Conservation (phyloP, 2,329 filamentous ascomycete species). For the Fusarium verrucosum region DNA sequence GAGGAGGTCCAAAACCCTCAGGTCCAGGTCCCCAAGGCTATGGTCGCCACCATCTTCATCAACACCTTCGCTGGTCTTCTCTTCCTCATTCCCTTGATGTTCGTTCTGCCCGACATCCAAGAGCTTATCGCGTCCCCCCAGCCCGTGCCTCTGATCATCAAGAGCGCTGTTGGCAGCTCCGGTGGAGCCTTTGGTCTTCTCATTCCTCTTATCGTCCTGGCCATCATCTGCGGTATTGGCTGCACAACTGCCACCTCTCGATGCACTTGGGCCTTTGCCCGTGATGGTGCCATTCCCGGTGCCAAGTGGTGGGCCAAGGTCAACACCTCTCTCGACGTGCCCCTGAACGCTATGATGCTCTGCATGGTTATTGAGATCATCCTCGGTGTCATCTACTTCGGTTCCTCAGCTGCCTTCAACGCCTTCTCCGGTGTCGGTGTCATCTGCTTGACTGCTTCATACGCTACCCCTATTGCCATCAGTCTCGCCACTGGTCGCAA, state of each 20-base stretch:
- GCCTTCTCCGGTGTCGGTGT: constrained; percentile 76
- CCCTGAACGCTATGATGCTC: constrained; percentile 77
- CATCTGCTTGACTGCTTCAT: constrained; percentile 74
- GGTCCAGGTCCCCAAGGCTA: constrained; percentile 75
- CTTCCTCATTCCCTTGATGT: constrained; percentile 74
- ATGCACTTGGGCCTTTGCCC: constrained; percentile 74
- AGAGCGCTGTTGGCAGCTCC: constrained; percentile 66
- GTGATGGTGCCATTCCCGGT: constrained; percentile 75
- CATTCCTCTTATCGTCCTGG: constrained; percentile 72
- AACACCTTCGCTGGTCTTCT: constrained; percentile 73
- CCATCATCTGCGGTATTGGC: constrained; percentile 72
- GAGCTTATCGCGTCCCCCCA: constrained; percentile 65
- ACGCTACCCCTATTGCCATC: constrained; percentile 72
- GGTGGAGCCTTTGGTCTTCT: constrained; percentile 71
- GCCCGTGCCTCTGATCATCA: constrained; percentile 72
- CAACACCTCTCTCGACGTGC: constrained; percentile 69
- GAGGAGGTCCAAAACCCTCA: constrained; percentile 75
- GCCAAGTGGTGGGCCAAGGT: constrained; percentile 68
- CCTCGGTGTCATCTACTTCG: constrained; percentile 75
- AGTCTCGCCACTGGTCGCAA: constrained; percentile 69
- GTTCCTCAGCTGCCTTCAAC: constrained; percentile 74
- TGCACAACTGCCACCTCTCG: constrained; percentile 75
- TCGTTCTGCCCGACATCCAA: constrained; percentile 72
- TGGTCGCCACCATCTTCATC: constrained; percentile 73
- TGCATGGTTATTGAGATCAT: constrained; percentile 71